phyloP scores from a whole-genome alignment of 2,329 filamentous ascomycete species.

The Aschersonia sp. region DNA sequence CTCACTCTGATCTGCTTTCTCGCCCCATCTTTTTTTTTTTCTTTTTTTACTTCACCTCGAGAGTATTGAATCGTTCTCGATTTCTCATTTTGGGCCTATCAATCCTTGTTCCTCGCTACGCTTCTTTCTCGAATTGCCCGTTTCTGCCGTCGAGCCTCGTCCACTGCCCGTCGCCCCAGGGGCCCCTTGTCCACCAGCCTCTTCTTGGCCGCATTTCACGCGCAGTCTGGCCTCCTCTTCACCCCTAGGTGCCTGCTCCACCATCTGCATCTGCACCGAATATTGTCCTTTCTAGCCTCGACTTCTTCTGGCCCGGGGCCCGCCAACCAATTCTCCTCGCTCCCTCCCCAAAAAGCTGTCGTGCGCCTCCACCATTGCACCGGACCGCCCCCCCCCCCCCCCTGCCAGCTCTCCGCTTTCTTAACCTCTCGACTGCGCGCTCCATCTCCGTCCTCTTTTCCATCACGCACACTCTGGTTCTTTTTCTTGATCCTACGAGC shows the following conservation, averaged over 20 bases:
- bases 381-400: no score
- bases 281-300: background rate
- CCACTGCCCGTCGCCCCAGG: background rate
- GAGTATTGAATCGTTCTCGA: no score
- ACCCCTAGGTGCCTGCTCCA: background rate
- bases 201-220: background rate
- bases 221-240: background rate
- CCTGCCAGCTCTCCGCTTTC: background rate
- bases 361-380: no score
- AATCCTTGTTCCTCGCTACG: slow-evolving; percentile 1
- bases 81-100: no score
- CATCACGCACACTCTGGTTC: slow-evolving; percentile 6
- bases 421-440: slow-evolving; percentile 2
- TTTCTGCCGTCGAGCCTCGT: slow-evolving; percentile 1
- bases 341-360: background rate
- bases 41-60: no score
- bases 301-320: background rate
- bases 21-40: no score
- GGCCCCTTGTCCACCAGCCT: slow-evolving; percentile 1
- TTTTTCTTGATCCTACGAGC: slow-evolving; percentile 11
- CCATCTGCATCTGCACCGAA: background rate
- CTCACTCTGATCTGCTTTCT: no score
- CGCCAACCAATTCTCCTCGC: slow-evolving; percentile 1
- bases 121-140: background rate
- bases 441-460: slow-evolving; percentile 3